These are phyloP conservation scores for Metschnikowia continentalis DNA, from an alignment of 805 yeast genomes.

Conservation along the genomic window DNA sequence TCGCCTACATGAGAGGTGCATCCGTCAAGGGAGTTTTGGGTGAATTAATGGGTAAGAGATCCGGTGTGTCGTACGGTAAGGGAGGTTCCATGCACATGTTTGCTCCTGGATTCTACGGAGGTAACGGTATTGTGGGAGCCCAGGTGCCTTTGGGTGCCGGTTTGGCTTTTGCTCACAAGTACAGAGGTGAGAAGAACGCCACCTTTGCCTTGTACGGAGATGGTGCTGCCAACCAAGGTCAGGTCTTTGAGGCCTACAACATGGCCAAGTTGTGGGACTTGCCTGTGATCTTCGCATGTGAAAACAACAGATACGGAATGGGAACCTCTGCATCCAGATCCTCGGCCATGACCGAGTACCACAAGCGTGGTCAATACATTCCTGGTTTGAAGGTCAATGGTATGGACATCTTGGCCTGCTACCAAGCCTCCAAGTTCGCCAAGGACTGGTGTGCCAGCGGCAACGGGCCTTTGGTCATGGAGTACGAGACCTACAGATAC, in stretches of 20 bases:
- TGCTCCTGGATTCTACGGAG: constrained; percentile 94
- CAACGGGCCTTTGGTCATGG: constrained; percentile 93
- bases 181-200: constrained; percentile 72
- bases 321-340: constrained; percentile 98
- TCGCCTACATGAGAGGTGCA: constrained; percentile 94
- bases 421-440: constrained; percentile 95
- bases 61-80: constrained; percentile 94
- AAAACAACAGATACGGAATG: constrained; percentile 99
- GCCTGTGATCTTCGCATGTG: constrained; percentile 94
- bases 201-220: constrained; percentile 94
- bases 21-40: constrained; percentile 86
- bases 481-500: constrained; percentile 97
- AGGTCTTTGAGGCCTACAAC: constrained; percentile 95
- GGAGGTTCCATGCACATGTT: constrained; percentile 99
- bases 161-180: constrained; percentile 96
- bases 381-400: constrained; percentile 98
- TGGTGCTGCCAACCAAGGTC: constrained; percentile 99
- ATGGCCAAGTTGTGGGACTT: constrained; percentile 99
- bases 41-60: constrained; percentile 94
- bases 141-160: constrained; percentile 99
- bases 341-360: constrained; percentile 93
- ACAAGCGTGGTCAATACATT: constrained; percentile 98
- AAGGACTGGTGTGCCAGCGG: constrained; percentile 92
- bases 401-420: constrained; percentile 94
- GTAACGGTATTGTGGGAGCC: constrained; percentile 99